Base-by-base conservation (phyloP, 345 rosid genomes). In the Gossypium bickii region DNA sequence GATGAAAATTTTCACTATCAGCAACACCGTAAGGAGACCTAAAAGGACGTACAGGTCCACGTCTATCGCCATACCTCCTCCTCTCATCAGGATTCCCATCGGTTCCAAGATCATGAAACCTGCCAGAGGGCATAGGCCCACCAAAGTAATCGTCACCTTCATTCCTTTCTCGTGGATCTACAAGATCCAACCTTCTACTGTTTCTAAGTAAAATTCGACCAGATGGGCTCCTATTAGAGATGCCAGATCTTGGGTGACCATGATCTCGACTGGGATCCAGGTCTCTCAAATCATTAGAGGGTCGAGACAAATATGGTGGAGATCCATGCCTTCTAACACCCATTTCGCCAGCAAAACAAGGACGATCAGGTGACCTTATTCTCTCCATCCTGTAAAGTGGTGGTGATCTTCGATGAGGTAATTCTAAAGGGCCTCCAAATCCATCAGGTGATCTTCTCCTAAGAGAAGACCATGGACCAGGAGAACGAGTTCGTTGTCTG, bases 391-490 rank as follows among this genome's bases (percentile, higher is more conserved):
- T 80, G 80, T 80, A 89, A 76, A 84, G 77, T 74, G 91, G 89
- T 67, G 97, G 86, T 48, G 96, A 90, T 65, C 90, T 84, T 71
- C 83, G 83, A 80, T 77, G 82, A 75, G 83, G 78, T 81, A 91
- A 83, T 25, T 90, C 93, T 66, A 85, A 73, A 67, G 82, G 85
- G 64, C 90, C 90, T 82, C 77, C 84, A 80, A 87, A 90, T 2
- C 83, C 90, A 73, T 90, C 90, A 10, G 89, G 90, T 34, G 98
- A 81, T 76, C 96, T 86, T 82, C 91, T 86, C 86, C 92, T 82
- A 16, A 86, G 83, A 77, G 97, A 80, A 20, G 89, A 80, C 88
- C 97, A 89, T 58, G 86, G 83, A 86, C 87, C 86, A 62, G 91
- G 89, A 70, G 94, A 85, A 59, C 87, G 85, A 67, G 87, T 80